Base-by-base conservation (phyloP, 371 early-diverging fungal species). In the Chytridium lagenaria region DNA sequence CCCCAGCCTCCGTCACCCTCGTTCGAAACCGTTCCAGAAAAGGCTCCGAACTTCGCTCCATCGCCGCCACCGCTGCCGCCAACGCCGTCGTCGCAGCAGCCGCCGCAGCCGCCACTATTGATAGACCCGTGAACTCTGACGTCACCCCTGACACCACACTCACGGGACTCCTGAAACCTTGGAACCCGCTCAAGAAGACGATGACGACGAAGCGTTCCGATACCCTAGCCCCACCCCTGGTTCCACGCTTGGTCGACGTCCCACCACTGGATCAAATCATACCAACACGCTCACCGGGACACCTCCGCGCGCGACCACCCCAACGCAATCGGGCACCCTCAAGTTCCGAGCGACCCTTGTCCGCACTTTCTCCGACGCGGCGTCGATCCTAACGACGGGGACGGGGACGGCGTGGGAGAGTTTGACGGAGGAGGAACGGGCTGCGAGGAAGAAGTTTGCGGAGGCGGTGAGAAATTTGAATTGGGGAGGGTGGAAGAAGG, bases 401-500 rank as follows among this genome's bases (percentile, higher is more conserved):
- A 12, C 44, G 7, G 44, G 44, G 19, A 44, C 44, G 44, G 16
- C 10, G 26, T 19, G 57, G 22, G 57, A 30, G 7, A 7, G 7
- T 5, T 30, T 55, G 26, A 55, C 57, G 57, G 57, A 55, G 22
- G 57, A 55, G 57, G 57, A 55, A 23, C 7, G 57, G 26, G 57
- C 57, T 19, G 10, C 57, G 5, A 55, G 30, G 26, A 55, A 30
- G 30, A 55, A 55, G 57, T 55, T 55, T 55, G 57, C 57, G 22
- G 57, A 55, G 57, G 57, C 57, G 5, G 57, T 55, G 10, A 55
- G 57, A 26, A 55, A 55, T 30, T 30, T 55, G 26, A 55, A 55
- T 30, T 55, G 57, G 57, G 57, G 57, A 26, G 57, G 26, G 10
- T 55, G 57, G 57, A 55, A 26, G 30, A 55, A 55, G 57, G 57